Percentiles rank a stretch among this genome's conserved stretches.
These are phyloP conservation scores for Pyrenophora graminea DNA, from an alignment of 2,329 filamentous ascomycete genomes.

Conservation along the genomic window DNA sequence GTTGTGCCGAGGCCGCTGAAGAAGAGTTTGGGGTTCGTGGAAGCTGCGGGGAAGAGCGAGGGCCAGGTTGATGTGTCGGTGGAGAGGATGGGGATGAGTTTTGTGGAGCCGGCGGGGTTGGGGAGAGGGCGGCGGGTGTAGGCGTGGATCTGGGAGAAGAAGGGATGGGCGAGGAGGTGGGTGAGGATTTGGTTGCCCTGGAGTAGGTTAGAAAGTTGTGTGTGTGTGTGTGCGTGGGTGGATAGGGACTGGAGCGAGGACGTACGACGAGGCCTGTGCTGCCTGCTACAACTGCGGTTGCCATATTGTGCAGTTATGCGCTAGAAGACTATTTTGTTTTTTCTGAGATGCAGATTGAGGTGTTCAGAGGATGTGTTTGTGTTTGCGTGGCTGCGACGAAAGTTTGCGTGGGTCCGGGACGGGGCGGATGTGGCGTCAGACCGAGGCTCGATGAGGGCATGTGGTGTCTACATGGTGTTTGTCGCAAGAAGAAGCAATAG, in stretches of 20 bases:
- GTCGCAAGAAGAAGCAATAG: no score
- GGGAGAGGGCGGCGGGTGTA: conserved; percentile 69
- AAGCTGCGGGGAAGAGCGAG: conserved; percentile 55
- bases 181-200: conserved; percentile 76
- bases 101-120: conserved; percentile 54
- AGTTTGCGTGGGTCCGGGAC: no score
- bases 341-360: no score
- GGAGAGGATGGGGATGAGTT: conserved; percentile 69
- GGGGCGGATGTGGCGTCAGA: no score
- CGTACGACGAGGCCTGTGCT: conserved; percentile 65
- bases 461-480: no score
- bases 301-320: conserved; percentile 40
- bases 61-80: conserved; percentile 71
- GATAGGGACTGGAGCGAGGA: conserved; percentile 3
- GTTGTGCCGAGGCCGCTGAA: conserved; percentile 84
- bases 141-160: conserved; percentile 62
- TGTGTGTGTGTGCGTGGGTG: no score
- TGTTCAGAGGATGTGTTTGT: no score
- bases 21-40: conserved; percentile 67
- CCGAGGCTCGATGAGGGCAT: no score
- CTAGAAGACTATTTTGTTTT: background rate
- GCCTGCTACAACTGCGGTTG: conserved; percentile 62
- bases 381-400: no score
- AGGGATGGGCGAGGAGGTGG: conserved; percentile 60
- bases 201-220: background rate